phyloP scores from a whole-genome alignment of 2,329 filamentous ascomycete species.

The Ophiostoma himal-ulmi region DNA sequence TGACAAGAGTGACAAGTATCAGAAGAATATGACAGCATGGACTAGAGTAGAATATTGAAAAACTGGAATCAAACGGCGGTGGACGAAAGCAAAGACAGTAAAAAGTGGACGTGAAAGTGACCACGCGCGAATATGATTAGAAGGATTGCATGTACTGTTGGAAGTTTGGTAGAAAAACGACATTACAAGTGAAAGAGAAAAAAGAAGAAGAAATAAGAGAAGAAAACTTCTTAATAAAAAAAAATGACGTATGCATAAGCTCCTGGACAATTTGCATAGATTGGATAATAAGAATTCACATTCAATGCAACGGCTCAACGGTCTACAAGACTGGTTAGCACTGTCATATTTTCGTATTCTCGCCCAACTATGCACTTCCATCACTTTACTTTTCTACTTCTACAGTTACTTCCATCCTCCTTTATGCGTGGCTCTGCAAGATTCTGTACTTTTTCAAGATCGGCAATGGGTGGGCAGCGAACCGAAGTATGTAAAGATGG shows the following conservation, averaged over 20 bases:
- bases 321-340: not conserved
- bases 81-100: not conserved
- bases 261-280: not conserved
- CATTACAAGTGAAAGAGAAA: not conserved
- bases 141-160: not conserved
- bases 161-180: not conserved
- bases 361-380: not conserved
- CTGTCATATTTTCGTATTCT: constrained; percentile 1
- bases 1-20: not conserved
- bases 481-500: not conserved
- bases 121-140: not conserved
- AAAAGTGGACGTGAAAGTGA: not conserved
- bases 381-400: not conserved
- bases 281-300: not conserved
- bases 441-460: constrained; percentile 1
- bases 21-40: not conserved
- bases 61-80: not conserved
- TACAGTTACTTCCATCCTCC: not conserved
- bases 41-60: not conserved
- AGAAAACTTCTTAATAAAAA: not conserved
- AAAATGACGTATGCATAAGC: not conserved
- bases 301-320: not conserved
- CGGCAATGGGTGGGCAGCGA: not conserved
- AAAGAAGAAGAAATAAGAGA: not conserved
- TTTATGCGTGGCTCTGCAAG: not conserved